These are phyloP conservation scores for Penicillium corylophilum DNA, from an alignment of 2,329 filamentous ascomycete species.

Conservation along the genomic window DNA sequence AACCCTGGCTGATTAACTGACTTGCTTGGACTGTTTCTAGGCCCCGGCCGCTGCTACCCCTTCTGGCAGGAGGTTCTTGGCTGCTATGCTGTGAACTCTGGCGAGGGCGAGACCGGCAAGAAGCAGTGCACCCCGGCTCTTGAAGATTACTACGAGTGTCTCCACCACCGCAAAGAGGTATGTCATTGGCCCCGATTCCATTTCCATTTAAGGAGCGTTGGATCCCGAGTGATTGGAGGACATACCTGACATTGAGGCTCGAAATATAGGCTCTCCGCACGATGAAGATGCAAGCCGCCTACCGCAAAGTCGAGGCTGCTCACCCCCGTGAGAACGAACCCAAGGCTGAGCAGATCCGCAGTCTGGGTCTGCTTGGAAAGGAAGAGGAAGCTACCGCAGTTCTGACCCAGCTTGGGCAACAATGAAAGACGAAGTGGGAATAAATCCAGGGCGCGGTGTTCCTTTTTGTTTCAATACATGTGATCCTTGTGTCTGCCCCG, in stretches of 20 bases:
- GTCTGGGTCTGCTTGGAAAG: conserved; percentile 77
- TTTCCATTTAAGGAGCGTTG: neutral
- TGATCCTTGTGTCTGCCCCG: conserved; percentile 29
- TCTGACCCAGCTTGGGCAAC: conserved; percentile 30
- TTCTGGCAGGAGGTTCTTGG: conserved; percentile 99
- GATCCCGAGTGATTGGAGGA: neutral
- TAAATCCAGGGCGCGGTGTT: conserved; percentile 23
- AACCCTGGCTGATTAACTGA: conserved; percentile 22
- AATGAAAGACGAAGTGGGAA: conserved; percentile 19
- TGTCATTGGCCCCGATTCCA: conserved; percentile 23
- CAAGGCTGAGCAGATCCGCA: conserved; percentile 81
- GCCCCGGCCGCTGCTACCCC: conserved; percentile 84
- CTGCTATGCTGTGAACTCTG: conserved; percentile 95
- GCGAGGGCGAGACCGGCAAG: conserved; percentile 75
- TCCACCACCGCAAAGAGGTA: conserved; percentile 99
- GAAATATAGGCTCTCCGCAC: conserved; percentile 69
- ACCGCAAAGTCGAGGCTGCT: conserved; percentile 74
- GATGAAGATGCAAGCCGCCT: conserved; percentile 75
- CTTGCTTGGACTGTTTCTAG: conserved; percentile 39
- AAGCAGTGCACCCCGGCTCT: conserved; percentile 81
- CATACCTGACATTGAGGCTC: conserved; percentile 5
- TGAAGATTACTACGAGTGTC: conserved; percentile 98
- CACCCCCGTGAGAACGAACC: conserved; percentile 77
- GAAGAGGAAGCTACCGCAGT: conserved; percentile 73
- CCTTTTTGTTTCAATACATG: conserved; percentile 27